Base-by-base conservation (phyloP, 225 moss, liverwort and hornwort genomes). In the Marchantia polymorpha region DNA sequence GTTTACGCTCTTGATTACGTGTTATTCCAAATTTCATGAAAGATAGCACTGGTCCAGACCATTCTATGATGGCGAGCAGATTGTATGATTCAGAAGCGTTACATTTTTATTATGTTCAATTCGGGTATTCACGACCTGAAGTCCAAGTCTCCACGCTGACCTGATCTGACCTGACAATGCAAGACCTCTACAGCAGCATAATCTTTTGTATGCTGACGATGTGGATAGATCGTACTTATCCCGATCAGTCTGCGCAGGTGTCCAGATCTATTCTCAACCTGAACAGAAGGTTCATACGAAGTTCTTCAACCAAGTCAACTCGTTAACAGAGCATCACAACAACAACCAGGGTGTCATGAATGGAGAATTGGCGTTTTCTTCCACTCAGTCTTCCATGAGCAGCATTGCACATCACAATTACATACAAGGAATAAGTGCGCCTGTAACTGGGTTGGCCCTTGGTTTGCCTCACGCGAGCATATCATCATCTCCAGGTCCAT, bases 371-470 rank as follows among this genome's bases (percentile, higher is more conserved):
- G 14, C 19, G 17, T 75, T 17, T 22, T 22, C 69, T 69, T 58
- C 80, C 23, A 52, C 64, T 30, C 83, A 80, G 26, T 69, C 86
- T 23, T 79, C 85, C 15, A 67, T 82, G n/a, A n/a, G 79, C 54
- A 85, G 79, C 66, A n/a, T 76, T 6, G 31, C 85, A 13, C 85
- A 79, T 22, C 85, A 82, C 25, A 82, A 79, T 56, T 67, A 75
- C 56, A 10, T 79, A 47, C 82, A 85, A 16, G 85, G 82, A 64
- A 23, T 75, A 7, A 51, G 10, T 73, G 30, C 72, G 8, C 76
- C 85, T 25, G 81, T 87, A 74, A 84, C 86, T 14, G 81, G 86
- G 20, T 74, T 87, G 65, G 86, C 86, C 16, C 83, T 87, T 61
- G 81, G 86, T 17, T 81, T 59, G 56, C 86, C 86, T 75, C 81